Conservation (phyloP, 768 basidiomycete genomes). For the Trametes meyenii region DNA sequence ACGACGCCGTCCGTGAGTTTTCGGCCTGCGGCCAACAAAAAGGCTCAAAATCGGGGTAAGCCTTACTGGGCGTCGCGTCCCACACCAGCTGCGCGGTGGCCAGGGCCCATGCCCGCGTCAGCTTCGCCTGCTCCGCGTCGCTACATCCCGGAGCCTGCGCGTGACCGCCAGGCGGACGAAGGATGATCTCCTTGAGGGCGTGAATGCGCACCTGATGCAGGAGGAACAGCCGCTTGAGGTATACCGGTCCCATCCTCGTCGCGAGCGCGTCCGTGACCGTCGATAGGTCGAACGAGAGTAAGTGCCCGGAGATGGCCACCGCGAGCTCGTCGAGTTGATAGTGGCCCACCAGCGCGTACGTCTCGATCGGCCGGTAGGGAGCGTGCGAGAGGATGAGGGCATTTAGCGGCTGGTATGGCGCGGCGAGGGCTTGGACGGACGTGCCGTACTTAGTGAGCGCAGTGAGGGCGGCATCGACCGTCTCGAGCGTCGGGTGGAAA, state of each 20-base stretch:
- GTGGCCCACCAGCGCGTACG: constrained; percentile 46
- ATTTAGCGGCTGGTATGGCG: constrained; percentile 35
- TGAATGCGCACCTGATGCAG: constrained; percentile 41
- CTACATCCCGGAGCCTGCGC: constrained; percentile 25
- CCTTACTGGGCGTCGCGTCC: constrained; percentile 33
- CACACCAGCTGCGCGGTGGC: constrained; percentile 34
- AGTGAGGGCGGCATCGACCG: constrained; percentile 30
- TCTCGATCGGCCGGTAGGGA: constrained; percentile 40
- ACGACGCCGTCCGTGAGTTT: background rate
- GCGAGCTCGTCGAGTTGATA: constrained; percentile 43
- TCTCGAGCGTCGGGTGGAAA: constrained; percentile 33
- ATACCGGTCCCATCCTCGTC: constrained; percentile 42
- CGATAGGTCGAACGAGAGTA: constrained; percentile 39
- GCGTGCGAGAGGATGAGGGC: constrained; percentile 38
- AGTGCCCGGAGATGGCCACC: constrained; percentile 40
- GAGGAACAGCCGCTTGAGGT: constrained; percentile 44
- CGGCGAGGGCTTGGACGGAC: constrained; percentile 29
- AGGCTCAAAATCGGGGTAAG: background rate
- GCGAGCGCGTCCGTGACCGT: constrained; percentile 43
- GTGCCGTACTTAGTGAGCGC: constrained; percentile 35
- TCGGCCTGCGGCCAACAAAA: background rate
- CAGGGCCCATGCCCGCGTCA: constrained; percentile 36
- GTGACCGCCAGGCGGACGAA: constrained; percentile 33
- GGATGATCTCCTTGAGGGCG: constrained; percentile 38
- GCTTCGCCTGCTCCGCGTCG: constrained; percentile 24